phyloP scores from a whole-genome alignment of 2,329 filamentous ascomycete genomes.

The Aureobasidium namibiae region DNA sequence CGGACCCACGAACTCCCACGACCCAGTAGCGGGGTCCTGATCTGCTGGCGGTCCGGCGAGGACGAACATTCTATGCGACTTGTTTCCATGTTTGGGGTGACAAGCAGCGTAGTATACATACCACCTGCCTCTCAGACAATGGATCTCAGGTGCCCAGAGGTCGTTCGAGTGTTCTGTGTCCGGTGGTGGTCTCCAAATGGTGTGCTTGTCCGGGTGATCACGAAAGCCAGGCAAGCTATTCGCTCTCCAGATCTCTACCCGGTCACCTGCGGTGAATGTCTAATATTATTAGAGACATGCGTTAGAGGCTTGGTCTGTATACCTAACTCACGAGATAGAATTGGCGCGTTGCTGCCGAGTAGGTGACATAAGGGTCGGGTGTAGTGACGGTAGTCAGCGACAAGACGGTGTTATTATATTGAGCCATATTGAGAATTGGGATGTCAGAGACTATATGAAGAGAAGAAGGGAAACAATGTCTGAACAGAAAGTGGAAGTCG shows the following conservation, averaged over 20 bases:
- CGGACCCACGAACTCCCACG: constrained; percentile 36
- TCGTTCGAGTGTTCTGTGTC: constrained; percentile 36
- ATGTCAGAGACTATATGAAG: background rate
- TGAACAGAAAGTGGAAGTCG: background rate
- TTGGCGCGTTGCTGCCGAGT: constrained; percentile 27
- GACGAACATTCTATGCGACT: constrained; percentile 38
- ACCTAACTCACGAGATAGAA: constrained; percentile 33
- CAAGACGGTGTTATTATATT: constrained; percentile 30
- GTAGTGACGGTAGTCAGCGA: constrained; percentile 34
- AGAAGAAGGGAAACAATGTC: background rate
- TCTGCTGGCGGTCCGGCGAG: constrained; percentile 32
- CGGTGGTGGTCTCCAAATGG: constrained; percentile 35
- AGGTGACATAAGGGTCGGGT: constrained; percentile 38
- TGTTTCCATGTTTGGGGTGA: constrained; percentile 35
- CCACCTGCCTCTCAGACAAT: constrained; percentile 43
- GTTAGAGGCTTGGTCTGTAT: background rate
- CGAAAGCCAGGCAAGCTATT: constrained; percentile 33
- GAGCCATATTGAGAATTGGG: background rate
- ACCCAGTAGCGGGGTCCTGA: constrained; percentile 22
- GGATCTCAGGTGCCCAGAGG: constrained; percentile 51
- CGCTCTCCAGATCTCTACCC: constrained; percentile 38
- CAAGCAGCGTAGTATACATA: constrained; percentile 45
- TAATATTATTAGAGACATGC: constrained; percentile 8
- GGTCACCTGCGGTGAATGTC: constrained; percentile 38
- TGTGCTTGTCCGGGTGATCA: constrained; percentile 28